Conservation (phyloP, 2,329 filamentous ascomycete species). For the Pseudocercospora fijiensis region DNA sequence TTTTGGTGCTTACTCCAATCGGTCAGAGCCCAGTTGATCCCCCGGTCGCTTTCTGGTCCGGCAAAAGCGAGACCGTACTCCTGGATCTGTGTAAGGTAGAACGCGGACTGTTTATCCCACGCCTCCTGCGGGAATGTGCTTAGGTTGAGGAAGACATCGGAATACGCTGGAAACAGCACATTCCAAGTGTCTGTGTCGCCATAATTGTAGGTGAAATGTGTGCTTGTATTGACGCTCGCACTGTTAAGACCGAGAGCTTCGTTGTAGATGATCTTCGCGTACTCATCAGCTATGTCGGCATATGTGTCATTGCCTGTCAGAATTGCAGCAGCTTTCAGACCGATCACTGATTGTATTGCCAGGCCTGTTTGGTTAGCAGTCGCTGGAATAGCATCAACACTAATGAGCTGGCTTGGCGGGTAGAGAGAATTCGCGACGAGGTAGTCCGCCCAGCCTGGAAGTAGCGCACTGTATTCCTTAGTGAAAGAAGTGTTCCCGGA, state of each 20-base stretch:
- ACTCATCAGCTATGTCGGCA: conserved; percentile 19
- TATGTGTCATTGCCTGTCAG: conserved; percentile 51
- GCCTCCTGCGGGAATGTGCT: conserved; percentile 39
- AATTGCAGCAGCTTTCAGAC: conserved; percentile 44
- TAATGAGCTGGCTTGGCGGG: conserved; percentile 57
- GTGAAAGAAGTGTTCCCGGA: conserved; percentile 52
- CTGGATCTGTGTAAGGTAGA: conserved; percentile 27
- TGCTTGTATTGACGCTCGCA: conserved; percentile 29
- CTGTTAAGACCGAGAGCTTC: conserved; percentile 28
- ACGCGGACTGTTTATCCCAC: conserved; percentile 28
- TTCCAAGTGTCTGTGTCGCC: conserved; percentile 34
- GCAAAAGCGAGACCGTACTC: conserved; percentile 28
- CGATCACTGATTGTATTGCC: conserved; percentile 31
- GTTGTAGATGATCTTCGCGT: conserved; percentile 27
- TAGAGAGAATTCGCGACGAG: conserved; percentile 54
- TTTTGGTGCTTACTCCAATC: conserved; percentile 27
- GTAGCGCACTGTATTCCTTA: conserved; percentile 49
- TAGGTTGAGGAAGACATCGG: conserved; percentile 49
- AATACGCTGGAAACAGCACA: conserved; percentile 55
- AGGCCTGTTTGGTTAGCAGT: conserved; percentile 49
- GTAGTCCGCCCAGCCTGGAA: conserved; percentile 56
- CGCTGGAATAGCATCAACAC: conserved; percentile 55
- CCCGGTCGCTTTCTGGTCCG: conserved; percentile 23
- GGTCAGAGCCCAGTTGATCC: conserved; percentile 29
- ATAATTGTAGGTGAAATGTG: conserved; percentile 50